Percentiles rank a stretch among this genome's conserved stretches.
These are phyloP conservation scores for Ceratobasidium sp. DNA, from an alignment of 1,284 basidiomycete genomes.

Conservation along the genomic window DNA sequence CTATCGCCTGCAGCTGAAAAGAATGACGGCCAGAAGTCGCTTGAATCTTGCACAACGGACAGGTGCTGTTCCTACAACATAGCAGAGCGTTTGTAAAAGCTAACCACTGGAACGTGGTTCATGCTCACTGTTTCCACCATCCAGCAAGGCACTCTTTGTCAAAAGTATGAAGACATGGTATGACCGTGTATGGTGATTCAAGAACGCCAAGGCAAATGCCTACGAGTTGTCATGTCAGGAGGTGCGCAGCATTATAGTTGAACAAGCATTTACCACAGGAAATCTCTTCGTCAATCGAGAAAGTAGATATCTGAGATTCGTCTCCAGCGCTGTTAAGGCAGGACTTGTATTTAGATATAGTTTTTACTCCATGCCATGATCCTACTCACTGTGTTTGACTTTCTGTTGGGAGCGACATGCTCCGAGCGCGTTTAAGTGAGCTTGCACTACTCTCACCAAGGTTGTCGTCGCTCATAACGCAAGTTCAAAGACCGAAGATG, in stretches of 20 bases:
- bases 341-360: background rate
- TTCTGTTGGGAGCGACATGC: conserved; percentile 8
- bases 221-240: conserved; percentile 13
- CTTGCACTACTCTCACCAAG: background rate
- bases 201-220: conserved; percentile 50
- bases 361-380: background rate
- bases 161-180: conserved; percentile 51
- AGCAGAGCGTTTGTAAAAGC: background rate
- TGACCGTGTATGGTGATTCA: conserved; percentile 50
- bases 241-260: background rate
- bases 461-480: conserved; percentile 16
- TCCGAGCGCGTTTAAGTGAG: conserved; percentile 5
- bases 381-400: background rate
- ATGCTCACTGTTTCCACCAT: conserved; percentile 50
- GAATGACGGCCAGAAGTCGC: conserved; percentile 36
- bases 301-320: conserved; percentile 39
- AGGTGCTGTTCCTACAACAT: conserved; percentile 37
- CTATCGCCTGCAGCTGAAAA: conserved; percentile 45
- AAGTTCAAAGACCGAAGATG: background rate
- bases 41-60: conserved; percentile 35
- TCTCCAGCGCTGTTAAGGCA: conserved; percentile 3
- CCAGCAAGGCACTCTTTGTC: conserved; percentile 49
- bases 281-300: conserved; percentile 49
- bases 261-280: conserved; percentile 45
- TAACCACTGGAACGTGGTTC: background rate